Evolutionary conservation across 2,329 filamentous ascomycete species (phyloP).

Genomic region (Phialocephala subalpina): DNA sequence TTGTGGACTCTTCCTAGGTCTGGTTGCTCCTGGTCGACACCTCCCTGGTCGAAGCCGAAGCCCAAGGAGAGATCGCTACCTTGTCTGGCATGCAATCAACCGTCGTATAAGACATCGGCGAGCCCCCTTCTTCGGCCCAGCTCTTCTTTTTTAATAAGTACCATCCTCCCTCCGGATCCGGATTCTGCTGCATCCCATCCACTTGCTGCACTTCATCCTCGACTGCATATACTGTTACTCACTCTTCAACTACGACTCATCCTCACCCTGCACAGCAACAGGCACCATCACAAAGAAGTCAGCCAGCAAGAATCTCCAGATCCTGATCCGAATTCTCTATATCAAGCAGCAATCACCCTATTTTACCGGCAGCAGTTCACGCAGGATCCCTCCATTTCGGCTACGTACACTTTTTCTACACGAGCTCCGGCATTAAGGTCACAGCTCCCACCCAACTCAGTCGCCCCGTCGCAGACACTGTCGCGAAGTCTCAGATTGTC

Average conservation of each 20-base stretch:
- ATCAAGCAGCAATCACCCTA: conserved; percentile 16
- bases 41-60: conserved; percentile 5
- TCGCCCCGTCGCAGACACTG: conserved; percentile 40
- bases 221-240: conserved; percentile 20
- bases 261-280: not conserved
- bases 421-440: conserved; percentile 36
- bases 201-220: conserved; percentile 4
- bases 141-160: conserved; percentile 7
- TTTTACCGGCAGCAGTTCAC: conserved; percentile 32
- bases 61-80: conserved; percentile 38
- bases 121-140: conserved; percentile 36
- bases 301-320: not conserved
- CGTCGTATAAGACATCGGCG: conserved; percentile 41
- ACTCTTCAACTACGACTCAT: conserved; percentile 15
- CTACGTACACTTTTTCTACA: conserved; percentile 30
- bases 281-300: conserved; percentile 5
- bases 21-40: not conserved
- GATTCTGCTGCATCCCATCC: conserved; percentile 7
- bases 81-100: conserved; percentile 39
- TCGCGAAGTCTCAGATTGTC: conserved; percentile 41
- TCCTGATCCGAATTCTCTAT: conserved; percentile 8
- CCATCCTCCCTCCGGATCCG: not conserved
- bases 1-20: not conserved
- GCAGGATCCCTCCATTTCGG: conserved; percentile 36
- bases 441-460: conserved; percentile 34